Percentiles rank a stretch among this genome's conserved stretches.
phyloP scores from a whole-genome alignment of 1,284 basidiomycete genomes.

The Fomitiporia mediterranea region DNA sequence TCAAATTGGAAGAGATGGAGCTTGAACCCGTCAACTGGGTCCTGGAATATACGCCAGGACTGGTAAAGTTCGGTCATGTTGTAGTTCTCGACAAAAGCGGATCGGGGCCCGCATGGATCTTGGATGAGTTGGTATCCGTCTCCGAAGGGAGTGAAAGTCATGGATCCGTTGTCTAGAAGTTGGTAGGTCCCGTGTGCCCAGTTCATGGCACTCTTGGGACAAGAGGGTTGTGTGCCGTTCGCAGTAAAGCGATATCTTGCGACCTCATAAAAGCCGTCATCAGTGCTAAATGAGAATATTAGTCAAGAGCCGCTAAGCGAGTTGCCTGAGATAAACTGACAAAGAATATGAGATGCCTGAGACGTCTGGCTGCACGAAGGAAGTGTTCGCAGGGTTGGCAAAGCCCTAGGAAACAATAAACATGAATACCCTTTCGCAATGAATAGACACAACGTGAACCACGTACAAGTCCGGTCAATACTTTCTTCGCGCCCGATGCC shows the following conservation, averaged over 20 bases:
- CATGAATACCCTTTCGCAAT: constrained; percentile 5
- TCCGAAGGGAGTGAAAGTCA: constrained; percentile 62
- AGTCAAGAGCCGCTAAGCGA: constrained; percentile 7
- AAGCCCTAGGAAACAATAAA: constrained; percentile 52
- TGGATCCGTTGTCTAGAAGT: constrained; percentile 70
- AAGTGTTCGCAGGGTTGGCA: constrained; percentile 73
- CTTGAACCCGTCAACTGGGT: constrained; percentile 50
- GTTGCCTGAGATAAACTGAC: constrained; percentile 44
- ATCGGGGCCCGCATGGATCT: constrained; percentile 80
- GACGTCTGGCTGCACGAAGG: constrained; percentile 77
- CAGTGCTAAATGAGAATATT: constrained; percentile 28
- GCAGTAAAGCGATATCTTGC: constrained; percentile 81
- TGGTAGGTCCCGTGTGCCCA: constrained; percentile 83
- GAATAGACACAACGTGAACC: neutral
- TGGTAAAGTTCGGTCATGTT: constrained; percentile 59
- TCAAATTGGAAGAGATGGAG: constrained; percentile 65
- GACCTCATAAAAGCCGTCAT: constrained; percentile 79
- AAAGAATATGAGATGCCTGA: constrained; percentile 87
- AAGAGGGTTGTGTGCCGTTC: constrained; percentile 74
- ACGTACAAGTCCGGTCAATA: constrained; percentile 82
- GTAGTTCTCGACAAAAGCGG: constrained; percentile 82
- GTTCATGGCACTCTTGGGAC: constrained; percentile 79
- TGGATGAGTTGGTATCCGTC: constrained; percentile 92
- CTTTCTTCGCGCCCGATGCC: constrained; percentile 72
- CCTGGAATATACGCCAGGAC: constrained; percentile 56